Percentiles rank a stretch among this genome's conserved stretches.
These are phyloP conservation scores for Polygonum aviculare DNA, from an alignment of 148 eudicot genomes.

Conservation along the genomic window DNA sequence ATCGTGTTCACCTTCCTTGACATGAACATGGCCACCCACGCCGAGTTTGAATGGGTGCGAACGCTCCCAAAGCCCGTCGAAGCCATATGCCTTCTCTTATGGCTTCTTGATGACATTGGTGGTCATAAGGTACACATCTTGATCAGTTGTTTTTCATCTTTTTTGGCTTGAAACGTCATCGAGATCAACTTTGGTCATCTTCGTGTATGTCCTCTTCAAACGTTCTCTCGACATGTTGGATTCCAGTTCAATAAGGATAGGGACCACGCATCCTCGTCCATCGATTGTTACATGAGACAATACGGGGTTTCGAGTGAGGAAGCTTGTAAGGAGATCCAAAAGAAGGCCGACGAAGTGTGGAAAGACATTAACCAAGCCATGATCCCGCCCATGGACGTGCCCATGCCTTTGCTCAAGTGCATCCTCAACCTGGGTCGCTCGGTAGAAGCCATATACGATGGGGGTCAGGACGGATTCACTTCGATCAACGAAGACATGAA, in stretches of 20 bases:
- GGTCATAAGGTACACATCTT: slow-evolving; percentile 6
- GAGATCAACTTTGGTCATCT: no score
- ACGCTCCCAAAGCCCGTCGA: background rate
- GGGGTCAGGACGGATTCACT: slow-evolving; percentile 9
- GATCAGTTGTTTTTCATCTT: background rate
- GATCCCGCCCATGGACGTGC: slow-evolving; percentile 8
- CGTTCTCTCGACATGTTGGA: background rate
- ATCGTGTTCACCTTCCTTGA: slow-evolving; percentile 6
- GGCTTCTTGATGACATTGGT: slow-evolving; percentile 25
- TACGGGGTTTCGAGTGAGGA: slow-evolving; percentile 1
- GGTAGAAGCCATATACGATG: slow-evolving; percentile 18
- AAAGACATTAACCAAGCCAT: slow-evolving; percentile 19
- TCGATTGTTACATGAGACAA: slow-evolving; percentile 21
- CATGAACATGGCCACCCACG: slow-evolving; percentile 14
- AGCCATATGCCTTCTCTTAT: slow-evolving; percentile 1
- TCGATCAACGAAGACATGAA: background rate
- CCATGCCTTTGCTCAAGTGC: slow-evolving; percentile 9
- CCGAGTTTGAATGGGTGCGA: slow-evolving; percentile 17
- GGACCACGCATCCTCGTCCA: slow-evolving; percentile 17
- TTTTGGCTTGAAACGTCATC: no score
- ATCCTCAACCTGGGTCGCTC: slow-evolving; percentile 13
- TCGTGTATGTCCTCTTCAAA: no score
- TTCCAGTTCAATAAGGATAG: slow-evolving; percentile 17
- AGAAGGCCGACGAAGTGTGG: slow-evolving; percentile 14
- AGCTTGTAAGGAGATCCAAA: slow-evolving; percentile 7